phyloP scores from a whole-genome alignment of 202 grass and related monocot genomes.

The Setaria viridis region DNA sequence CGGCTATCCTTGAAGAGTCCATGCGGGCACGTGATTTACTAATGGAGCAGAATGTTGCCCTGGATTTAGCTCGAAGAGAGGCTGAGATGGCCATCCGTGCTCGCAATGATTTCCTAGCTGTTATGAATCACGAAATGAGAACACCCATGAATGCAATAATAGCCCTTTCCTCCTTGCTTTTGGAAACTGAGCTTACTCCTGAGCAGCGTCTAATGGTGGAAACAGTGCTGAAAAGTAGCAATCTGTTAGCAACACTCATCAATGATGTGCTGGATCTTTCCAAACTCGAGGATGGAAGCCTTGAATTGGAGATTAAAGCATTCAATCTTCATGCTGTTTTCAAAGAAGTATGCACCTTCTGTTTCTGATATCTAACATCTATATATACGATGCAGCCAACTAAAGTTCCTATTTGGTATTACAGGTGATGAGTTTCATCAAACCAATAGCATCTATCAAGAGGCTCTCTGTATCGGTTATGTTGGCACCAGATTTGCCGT shows the following conservation, averaged over 20 bases:
- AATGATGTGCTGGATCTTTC: conserved; percentile 98
- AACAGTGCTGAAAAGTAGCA: conserved; percentile 91
- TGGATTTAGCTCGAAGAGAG: conserved; percentile 84
- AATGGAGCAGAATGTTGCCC: conserved; percentile 95
- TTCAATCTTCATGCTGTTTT: conserved; percentile 99
- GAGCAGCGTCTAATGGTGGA: conserved; percentile 96
- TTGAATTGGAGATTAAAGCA: conserved; percentile 83
- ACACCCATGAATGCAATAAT: conserved; percentile 98
- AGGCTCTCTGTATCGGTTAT: conserved; percentile 72
- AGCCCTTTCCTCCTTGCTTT: conserved; percentile 84
- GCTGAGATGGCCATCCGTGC: conserved; percentile 99
- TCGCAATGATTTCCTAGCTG: conserved; percentile 94
- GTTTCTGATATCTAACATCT: conserved; percentile 22
- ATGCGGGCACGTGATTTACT: conserved; percentile 91
- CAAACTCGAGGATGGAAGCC: conserved; percentile 92
- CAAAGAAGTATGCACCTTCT: conserved; percentile 68
- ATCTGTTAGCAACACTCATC: conserved; percentile 91
- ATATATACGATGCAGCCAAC: neutral
- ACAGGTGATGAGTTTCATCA: conserved; percentile 92
- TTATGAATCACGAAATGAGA: conserved; percentile 99
- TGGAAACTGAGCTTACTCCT: conserved; percentile 91
- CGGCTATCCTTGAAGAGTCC: conserved; percentile 94
- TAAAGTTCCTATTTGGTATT: conserved; percentile 32
- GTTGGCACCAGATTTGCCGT: conserved; percentile 84
- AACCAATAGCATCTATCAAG: conserved; percentile 94